A percentile compares a stretch with the other conserved stretches of the same genome.
Evolutionary conservation across 108 stramenopile species (phyloP).

Genomic region (Pseudonitzschia multiseries): DNA sequence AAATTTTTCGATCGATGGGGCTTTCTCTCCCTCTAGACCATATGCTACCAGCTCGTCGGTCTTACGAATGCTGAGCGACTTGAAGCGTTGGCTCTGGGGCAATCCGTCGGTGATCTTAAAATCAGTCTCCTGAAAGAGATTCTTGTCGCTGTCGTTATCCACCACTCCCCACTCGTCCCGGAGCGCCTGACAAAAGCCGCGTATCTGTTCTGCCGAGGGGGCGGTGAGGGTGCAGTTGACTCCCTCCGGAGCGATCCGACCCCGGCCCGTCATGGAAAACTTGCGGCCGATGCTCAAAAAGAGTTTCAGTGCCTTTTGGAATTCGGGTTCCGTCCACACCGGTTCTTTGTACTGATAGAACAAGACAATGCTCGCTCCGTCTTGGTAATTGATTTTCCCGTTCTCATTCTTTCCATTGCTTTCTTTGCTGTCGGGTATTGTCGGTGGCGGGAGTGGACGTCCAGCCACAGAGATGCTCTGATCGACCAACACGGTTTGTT

Average conservation of each 20-base stretch:
- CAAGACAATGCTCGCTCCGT: slow-evolving; percentile 53
- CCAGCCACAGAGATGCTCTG: slow-evolving; percentile 7
- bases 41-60: slow-evolving; percentile 77
- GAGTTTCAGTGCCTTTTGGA: slow-evolving; percentile 54
- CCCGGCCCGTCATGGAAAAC: slow-evolving; percentile 60
- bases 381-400: too few species aligned
- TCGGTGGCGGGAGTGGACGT: background rate
- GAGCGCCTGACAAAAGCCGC: slow-evolving; percentile 52
- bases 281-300: slow-evolving; percentile 44
- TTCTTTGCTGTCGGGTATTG: background rate
- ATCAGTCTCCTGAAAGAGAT: slow-evolving; percentile 61
- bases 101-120: slow-evolving; percentile 76
- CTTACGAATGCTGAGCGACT: slow-evolving; percentile 52
- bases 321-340: slow-evolving; percentile 50
- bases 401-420: background rate
- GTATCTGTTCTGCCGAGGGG: slow-evolving; percentile 40
- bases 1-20: slow-evolving; percentile 54
- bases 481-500: background rate
- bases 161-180: slow-evolving; percentile 35
- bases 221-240: slow-evolving; percentile 81
- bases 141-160: background rate
- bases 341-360: slow-evolving; percentile 86
- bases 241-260: slow-evolving; percentile 76
- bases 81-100: slow-evolving; percentile 56
- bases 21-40: slow-evolving; percentile 64